phyloP scores from a whole-genome alignment of 2,329 filamentous ascomycete species.

The Fusarium sp. region DNA sequence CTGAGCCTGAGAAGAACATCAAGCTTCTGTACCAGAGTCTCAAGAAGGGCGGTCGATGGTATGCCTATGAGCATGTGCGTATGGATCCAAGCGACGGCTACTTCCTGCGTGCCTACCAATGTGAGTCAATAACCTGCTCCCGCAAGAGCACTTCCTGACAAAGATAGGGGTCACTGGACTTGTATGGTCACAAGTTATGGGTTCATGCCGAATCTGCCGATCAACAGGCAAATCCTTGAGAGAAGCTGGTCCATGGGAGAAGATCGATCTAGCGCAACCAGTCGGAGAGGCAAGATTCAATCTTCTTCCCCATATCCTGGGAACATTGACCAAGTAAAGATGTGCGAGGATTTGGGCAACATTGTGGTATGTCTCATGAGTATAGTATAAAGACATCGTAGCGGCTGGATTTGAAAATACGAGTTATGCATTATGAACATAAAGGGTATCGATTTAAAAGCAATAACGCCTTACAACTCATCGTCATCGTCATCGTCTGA shows the following conservation, averaged over 20 bases:
- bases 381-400: no score
- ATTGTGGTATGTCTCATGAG: background rate
- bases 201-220: slow-evolving; percentile 64
- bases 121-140: slow-evolving; percentile 52
- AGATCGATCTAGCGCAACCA: slow-evolving; percentile 60
- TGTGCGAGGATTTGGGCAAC: background rate
- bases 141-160: slow-evolving; percentile 7
- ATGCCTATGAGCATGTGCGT: slow-evolving; percentile 71
- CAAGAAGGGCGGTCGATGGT: slow-evolving; percentile 72
- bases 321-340: slow-evolving; percentile 63
- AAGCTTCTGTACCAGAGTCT: slow-evolving; percentile 66
- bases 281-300: slow-evolving; percentile 56
- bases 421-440: slow-evolving; percentile 16
- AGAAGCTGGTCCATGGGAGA: slow-evolving; percentile 63
- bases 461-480: slow-evolving; percentile 47
- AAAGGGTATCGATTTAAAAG: slow-evolving; percentile 44
- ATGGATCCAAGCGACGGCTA: slow-evolving; percentile 52
- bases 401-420: background rate
- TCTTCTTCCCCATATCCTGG: slow-evolving; percentile 62
- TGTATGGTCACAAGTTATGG: slow-evolving; percentile 64
- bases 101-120: slow-evolving; percentile 61
- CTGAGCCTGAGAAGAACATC: slow-evolving; percentile 67
- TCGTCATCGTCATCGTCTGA: slow-evolving; percentile 55
- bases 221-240: slow-evolving; percentile 60
- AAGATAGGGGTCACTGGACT: slow-evolving; percentile 61